A percentile compares a stretch with the other conserved stretches of the same genome.
Evolutionary conservation across 352 stramenopile genomes (phyloP).

Genomic region (Phytopythium kandeliae): DNA sequence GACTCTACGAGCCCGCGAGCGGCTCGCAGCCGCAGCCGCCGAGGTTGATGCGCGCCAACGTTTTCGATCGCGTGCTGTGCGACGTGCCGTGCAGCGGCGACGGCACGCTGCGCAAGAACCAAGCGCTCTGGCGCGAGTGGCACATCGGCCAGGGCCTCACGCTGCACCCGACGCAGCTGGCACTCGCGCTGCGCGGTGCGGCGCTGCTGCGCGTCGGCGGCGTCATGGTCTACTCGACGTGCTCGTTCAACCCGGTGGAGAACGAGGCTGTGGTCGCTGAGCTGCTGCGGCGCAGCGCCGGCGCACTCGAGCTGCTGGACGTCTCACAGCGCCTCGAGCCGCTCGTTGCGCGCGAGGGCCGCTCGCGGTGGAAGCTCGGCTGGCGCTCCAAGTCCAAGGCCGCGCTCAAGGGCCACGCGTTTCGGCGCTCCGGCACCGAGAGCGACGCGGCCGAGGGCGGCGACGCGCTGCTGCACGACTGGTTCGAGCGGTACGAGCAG

Average conservation of each 20-base stretch:
- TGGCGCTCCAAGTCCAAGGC: slow-evolving; percentile 88
- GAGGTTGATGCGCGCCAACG: slow-evolving; percentile 51
- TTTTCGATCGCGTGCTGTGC: slow-evolving; percentile 98
- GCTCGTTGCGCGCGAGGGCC: slow-evolving; percentile 46
- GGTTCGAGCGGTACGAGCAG: slow-evolving; percentile 61
- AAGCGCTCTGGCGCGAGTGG: slow-evolving; percentile 93
- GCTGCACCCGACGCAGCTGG: slow-evolving; percentile 92
- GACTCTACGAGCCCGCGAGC: slow-evolving; percentile 56
- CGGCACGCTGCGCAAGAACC: slow-evolving; percentile 98
- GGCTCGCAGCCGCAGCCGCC: slow-evolving; percentile 13
- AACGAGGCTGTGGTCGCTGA: slow-evolving; percentile 98
- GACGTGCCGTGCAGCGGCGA: slow-evolving; percentile 98
- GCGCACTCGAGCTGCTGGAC: slow-evolving; percentile 89
- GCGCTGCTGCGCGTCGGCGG: slow-evolving; percentile 88
- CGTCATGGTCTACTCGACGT: slow-evolving; percentile 95
- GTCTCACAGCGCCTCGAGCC: slow-evolving; percentile 52
- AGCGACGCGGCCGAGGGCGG: slow-evolving; percentile 6
- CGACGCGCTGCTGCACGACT: slow-evolving; percentile 51
- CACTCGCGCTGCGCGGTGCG: slow-evolving; percentile 89
- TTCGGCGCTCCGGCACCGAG: slow-evolving; percentile 21
- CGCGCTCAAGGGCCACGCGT: slow-evolving; percentile 72
- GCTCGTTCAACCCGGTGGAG: slow-evolving; percentile 98
- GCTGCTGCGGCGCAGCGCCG: slow-evolving; percentile 85
- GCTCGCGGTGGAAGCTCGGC: slow-evolving; percentile 62
- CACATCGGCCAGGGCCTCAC: slow-evolving; percentile 86